Evolutionary conservation across 805 yeast genomes (phyloP).

Genomic region (Spathaspora boniae): DNA sequence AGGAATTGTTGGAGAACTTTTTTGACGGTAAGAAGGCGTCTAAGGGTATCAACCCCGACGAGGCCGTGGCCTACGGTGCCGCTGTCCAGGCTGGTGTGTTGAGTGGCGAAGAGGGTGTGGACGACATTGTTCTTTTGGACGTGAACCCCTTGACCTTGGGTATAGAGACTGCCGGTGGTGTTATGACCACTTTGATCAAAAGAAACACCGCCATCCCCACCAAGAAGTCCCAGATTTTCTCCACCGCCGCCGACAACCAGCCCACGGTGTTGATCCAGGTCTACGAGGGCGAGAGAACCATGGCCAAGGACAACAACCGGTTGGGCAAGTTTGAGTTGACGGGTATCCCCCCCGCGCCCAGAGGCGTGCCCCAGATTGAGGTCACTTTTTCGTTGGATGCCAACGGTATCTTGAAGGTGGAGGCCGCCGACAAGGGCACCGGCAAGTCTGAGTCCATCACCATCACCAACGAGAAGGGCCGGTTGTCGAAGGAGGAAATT

Average conservation of each 20-base stretch:
- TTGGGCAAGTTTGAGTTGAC: conserved; percentile 98
- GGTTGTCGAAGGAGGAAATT: conserved; percentile 93
- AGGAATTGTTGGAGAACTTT: conserved; percentile 44
- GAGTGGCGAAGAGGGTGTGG: conserved; percentile 94
- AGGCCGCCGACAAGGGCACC: conserved; percentile 97
- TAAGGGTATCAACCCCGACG: conserved; percentile 48
- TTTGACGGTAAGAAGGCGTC: conserved; percentile 56
- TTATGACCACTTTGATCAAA: conserved; percentile 98
- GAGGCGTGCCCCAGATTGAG: conserved; percentile 99
- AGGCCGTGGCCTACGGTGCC: conserved; percentile 62
- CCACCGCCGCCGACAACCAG: conserved; percentile 98
- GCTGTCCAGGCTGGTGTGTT: conserved; percentile 99
- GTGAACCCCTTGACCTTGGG: conserved; percentile 98
- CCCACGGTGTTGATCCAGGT: conserved; percentile 99
- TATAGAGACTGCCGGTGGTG: conserved; percentile 99
- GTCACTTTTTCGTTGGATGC: conserved; percentile 99
- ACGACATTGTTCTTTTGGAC: conserved; percentile 92
- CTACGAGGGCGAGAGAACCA: conserved; percentile 99
- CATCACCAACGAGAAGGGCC: conserved; percentile 98
- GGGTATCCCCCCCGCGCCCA: conserved; percentile 97
- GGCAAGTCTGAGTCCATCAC: conserved; percentile 98
- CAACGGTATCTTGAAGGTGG: conserved; percentile 98
- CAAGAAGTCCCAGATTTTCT: conserved; percentile 97
- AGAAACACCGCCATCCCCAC: conserved; percentile 99
- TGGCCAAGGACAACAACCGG: conserved; percentile 95